phyloP scores from a whole-genome alignment of 108 stramenopile species.

The Ochromonas danica region DNA sequence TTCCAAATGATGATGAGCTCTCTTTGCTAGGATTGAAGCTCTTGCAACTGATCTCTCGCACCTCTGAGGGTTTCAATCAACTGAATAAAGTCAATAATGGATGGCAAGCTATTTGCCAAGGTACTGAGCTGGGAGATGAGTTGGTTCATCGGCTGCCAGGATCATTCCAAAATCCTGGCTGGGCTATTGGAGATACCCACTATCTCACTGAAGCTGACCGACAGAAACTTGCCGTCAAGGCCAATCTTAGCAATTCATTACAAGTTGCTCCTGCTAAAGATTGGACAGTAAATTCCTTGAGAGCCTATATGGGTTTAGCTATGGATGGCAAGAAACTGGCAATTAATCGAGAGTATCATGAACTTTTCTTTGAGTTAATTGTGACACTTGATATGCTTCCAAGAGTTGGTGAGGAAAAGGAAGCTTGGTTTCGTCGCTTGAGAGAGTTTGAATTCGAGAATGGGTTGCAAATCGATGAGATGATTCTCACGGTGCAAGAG shows the following conservation, averaged over 20 bases:
- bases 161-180: conserved; percentile 17
- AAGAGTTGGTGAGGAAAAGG: not conserved
- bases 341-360: conserved; percentile 2
- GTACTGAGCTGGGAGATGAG: conserved; percentile 6
- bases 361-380: conserved; percentile 21
- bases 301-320: conserved; percentile 11
- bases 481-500: conserved; percentile 17
- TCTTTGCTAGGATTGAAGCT: not conserved
- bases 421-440: conserved; percentile 20
- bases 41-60: not conserved
- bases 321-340: not conserved
- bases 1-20: not conserved
- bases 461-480: not conserved
- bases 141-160: conserved; percentile 21
- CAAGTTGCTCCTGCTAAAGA: not conserved
- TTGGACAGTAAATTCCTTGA: conserved; percentile 23
- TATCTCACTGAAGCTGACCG: not conserved
- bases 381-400: conserved; percentile 23
- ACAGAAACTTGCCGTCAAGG: not conserved
- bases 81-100: not conserved
- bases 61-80: conserved; percentile 19
- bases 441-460: not conserved
- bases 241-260: not conserved
- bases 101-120: conserved; percentile 19
- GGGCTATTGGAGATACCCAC: conserved; percentile 26